Conservation (phyloP, 2,329 filamentous ascomycete genomes). For the Helotiales sp. region DNA sequence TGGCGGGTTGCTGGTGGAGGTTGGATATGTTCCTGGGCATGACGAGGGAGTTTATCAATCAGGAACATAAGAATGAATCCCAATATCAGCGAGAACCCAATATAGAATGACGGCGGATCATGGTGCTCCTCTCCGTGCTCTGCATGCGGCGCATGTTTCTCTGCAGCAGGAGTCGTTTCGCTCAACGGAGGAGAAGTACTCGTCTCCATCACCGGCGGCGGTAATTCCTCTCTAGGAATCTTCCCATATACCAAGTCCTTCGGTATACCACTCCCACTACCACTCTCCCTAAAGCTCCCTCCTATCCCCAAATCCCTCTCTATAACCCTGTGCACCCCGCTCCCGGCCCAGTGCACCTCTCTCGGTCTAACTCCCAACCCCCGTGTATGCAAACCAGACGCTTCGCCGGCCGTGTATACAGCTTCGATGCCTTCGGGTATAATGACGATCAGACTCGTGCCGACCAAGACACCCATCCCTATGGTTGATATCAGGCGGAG, state of each 20-base stretch:
- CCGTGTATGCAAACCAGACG: conserved; percentile 34
- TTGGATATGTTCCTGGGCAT: conserved; percentile 69
- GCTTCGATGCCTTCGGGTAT: conserved; percentile 97
- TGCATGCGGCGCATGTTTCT: neutral
- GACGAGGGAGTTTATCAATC: conserved; percentile 82
- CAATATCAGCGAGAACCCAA: conserved; percentile 83
- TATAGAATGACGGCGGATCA: conserved; percentile 70
- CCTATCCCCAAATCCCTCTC: conserved; percentile 13
- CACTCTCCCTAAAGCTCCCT: conserved; percentile 12
- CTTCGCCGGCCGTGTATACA: conserved; percentile 65
- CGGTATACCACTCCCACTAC: neutral
- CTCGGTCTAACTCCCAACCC: conserved; percentile 20
- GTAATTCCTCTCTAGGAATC: conserved; percentile 2
- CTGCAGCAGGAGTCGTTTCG: neutral
- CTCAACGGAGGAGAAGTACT: conserved; percentile 9
- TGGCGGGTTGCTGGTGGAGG: conserved; percentile 74
- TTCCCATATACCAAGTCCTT: conserved; percentile 3
- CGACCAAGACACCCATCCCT: conserved; percentile 91
- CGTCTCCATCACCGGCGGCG: conserved; percentile 4
- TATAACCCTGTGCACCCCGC: conserved; percentile 30
- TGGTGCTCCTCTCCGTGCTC: conserved; percentile 51
- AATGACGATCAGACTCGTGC: conserved; percentile 94
- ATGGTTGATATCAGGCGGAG: conserved; percentile 88
- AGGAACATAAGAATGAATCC: conserved; percentile 98
- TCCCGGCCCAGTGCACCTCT: conserved; percentile 32